phyloP scores from a whole-genome alignment of 257 asterid genomes.

The Nicotiana tabacum region DNA sequence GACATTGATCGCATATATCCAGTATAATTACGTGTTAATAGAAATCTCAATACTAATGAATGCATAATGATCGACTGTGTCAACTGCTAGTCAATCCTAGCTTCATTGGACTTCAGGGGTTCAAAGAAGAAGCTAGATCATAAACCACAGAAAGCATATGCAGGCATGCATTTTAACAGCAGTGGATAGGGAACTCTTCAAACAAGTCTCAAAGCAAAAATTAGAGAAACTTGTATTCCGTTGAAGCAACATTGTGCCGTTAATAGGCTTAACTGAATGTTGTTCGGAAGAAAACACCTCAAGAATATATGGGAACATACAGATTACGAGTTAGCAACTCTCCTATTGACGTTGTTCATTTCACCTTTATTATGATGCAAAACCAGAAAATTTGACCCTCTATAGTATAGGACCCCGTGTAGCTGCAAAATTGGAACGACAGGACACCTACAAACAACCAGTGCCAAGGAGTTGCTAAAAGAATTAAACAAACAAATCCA shows the following conservation, averaged over 20 bases:
- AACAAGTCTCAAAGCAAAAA: not conserved
- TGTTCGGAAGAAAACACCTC: not conserved
- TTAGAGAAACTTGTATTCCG: not conserved
- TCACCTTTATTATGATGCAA: not conserved
- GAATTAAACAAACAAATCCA: constrained; percentile 5
- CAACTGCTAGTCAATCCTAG: not conserved
- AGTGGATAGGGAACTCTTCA: not conserved
- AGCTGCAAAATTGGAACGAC: not conserved
- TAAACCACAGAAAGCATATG: not conserved
- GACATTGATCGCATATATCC: not conserved
- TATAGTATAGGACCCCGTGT: not conserved
- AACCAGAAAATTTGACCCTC: not conserved
- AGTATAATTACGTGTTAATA: not conserved
- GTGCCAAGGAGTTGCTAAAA: not conserved
- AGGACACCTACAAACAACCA: not conserved
- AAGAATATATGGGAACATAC: not conserved
- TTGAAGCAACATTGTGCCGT: not conserved
- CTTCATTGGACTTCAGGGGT: not conserved
- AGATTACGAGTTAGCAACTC: not conserved
- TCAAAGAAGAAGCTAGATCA: not conserved
- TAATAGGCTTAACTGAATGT: not conserved
- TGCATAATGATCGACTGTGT: not conserved
- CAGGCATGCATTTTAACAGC: not conserved
- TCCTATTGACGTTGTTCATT: not conserved
- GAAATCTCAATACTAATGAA: not conserved